Evolutionary conservation across 1,139 yeast genomes (phyloP).

Genomic region (Debaryomycetaceae sp.): DNA sequence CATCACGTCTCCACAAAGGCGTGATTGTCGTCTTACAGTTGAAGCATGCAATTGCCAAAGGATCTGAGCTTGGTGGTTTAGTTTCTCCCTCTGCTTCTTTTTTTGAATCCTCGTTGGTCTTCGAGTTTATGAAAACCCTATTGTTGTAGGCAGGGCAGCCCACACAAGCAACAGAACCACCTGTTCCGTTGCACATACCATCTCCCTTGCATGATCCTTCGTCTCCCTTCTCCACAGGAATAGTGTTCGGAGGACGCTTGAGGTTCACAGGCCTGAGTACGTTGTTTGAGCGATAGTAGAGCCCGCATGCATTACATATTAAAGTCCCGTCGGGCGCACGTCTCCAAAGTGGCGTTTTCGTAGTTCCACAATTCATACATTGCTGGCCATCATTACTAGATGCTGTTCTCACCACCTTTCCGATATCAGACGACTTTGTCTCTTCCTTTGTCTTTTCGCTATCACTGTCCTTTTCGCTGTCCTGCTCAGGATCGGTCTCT

Average conservation of each 20-base stretch:
- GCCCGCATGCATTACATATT: slow-evolving; percentile 72
- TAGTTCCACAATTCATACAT: slow-evolving; percentile 67
- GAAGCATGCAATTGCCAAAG: slow-evolving; percentile 69
- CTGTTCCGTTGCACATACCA: slow-evolving; percentile 84
- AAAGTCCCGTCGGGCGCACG: slow-evolving; percentile 64
- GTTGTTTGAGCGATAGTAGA: slow-evolving; percentile 52
- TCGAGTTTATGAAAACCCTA: slow-evolving; percentile 41
- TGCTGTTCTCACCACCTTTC: slow-evolving; percentile 1
- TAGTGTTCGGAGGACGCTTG: slow-evolving; percentile 64
- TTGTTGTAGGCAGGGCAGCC: slow-evolving; percentile 85
- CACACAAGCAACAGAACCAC: slow-evolving; percentile 75
- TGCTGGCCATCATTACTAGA: slow-evolving; percentile 36
- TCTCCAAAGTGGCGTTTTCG: slow-evolving; percentile 68
- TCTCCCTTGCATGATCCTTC: slow-evolving; percentile 78
- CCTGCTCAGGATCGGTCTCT: background rate
- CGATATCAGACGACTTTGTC: background rate
- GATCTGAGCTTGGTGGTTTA: slow-evolving; percentile 24
- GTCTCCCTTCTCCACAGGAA: slow-evolving; percentile 33
- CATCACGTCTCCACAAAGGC: slow-evolving; percentile 85
- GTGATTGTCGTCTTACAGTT: slow-evolving; percentile 84
- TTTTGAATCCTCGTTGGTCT: slow-evolving; percentile 1
- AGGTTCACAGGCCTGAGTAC: slow-evolving; percentile 57
- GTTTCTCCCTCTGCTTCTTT: slow-evolving; percentile 4
- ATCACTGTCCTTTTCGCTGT: background rate
- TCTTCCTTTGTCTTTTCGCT: background rate